phyloP scores from a whole-genome alignment of 495 filamentous ascomycete genomes.

The Trichoderma gamsii region DNA sequence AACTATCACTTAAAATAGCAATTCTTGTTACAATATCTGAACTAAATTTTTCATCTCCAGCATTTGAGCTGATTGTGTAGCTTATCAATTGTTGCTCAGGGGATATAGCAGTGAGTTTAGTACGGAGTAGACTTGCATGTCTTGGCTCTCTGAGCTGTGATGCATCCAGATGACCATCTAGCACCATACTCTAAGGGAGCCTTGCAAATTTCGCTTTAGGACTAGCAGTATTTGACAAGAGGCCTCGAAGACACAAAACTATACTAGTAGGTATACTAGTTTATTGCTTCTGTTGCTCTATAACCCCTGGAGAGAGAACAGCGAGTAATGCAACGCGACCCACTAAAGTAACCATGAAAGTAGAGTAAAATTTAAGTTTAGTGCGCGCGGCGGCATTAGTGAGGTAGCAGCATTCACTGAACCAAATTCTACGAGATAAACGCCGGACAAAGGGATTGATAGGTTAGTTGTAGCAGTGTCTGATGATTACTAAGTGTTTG shows the following conservation, averaged over 20 bases:
- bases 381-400: neutral
- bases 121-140: too few species aligned
- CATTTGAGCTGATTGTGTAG: too few species aligned
- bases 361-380: conserved; percentile 9
- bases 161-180: neutral
- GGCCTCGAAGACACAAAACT: neutral
- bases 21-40: too few species aligned
- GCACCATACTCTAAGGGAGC: neutral
- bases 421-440: neutral
- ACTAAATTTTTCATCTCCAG: too few species aligned
- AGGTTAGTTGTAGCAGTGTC: too few species aligned
- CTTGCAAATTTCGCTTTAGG: neutral
- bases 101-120: too few species aligned
- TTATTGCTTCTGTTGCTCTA: neutral
- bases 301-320: neutral
- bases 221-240: neutral
- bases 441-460: too few species aligned
- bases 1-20: neutral
- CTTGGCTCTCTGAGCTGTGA: neutral
- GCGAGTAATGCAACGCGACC: neutral
- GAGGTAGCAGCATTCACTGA: too few species aligned
- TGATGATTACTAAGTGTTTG: too few species aligned
- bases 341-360: neutral
- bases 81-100: too few species aligned
- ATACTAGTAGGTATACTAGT: too few species aligned